Base-by-base conservation (phyloP, 2,329 filamentous ascomycete species). In the Fusarium annulatum region DNA sequence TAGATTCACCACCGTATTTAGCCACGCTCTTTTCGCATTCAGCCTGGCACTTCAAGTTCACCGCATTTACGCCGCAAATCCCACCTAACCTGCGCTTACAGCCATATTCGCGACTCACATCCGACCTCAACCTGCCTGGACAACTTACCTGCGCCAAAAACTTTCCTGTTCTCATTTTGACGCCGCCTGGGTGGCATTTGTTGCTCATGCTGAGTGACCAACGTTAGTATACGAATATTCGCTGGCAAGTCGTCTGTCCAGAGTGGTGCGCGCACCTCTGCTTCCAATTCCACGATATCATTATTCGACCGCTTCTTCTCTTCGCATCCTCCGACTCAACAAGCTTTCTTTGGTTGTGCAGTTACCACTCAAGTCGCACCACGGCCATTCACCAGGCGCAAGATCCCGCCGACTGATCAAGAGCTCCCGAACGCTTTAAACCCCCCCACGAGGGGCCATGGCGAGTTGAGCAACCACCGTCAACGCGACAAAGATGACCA, bases 401-500 rank as follows among this genome's bases (percentile, higher is more conserved):
- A 67, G 57, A 71, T 62, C 49, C 57, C 61, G 48, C 61, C 64
- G 49, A 59, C 49, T 69, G 71, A 76, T 51, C 51, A 61, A 62
- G 41, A 61, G 53, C 58, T 39, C 58, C 57, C 67, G 57, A 69
- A 55, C 62, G 55, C 64, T 72, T 71, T 43, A 59, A 71, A 21
- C 34, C 34, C 56, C 61, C 68, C 55, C 28, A 41, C 39, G 67
- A 69, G 75, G 76, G 79, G 78, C 75, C 79, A 82, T 82, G 81
- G 81, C 81, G 77, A 79, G 74, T 78, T 81, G 76, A 81, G 62
- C 69, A 75, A 72, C 71, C 64, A 61, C 65, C 69, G 67, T 75
- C 78, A 72, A 77, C 75, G 76, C 72, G 76, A 78, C 75, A 76
- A 78, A 68, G 68, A 78, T 78, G 76, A 78, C 76, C 69, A 83